phyloP scores from a whole-genome alignment of 495 filamentous ascomycete genomes.

The Saxophila tyrrhenica region DNA sequence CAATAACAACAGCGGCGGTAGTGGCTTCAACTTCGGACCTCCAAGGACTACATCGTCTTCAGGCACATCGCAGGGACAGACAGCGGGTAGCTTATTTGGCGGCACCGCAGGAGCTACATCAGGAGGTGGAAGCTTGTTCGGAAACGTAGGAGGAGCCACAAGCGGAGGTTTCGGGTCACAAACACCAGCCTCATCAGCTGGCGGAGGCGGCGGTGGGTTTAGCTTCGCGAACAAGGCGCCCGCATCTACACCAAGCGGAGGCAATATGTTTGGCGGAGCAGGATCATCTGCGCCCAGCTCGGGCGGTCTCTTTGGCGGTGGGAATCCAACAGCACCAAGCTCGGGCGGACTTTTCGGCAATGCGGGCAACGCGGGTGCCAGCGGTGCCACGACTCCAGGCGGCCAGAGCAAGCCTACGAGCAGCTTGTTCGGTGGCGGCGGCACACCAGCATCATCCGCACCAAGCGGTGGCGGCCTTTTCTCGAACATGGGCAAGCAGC shows the following conservation, averaged over 20 bases:
- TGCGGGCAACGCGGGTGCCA: neutral
- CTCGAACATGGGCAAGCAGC: constrained; percentile 6
- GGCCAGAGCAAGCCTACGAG: neutral
- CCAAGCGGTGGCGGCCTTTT: constrained; percentile 19
- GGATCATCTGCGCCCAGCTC: neutral
- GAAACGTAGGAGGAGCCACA: constrained; percentile 1
- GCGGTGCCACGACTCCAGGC: neutral
- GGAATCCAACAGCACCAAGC: neutral
- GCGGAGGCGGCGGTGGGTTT: neutral
- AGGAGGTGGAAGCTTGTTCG: neutral
- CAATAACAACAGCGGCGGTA: neutral
- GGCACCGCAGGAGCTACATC: neutral
- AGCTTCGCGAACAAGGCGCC: neutral
- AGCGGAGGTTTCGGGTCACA: neutral
- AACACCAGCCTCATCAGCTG: neutral
- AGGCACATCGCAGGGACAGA: neutral
- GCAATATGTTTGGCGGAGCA: neutral
- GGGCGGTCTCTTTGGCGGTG: neutral
- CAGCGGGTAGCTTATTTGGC: neutral
- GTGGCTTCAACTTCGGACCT: neutral
- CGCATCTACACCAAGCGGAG: neutral
- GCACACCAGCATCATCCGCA: constrained; percentile 11
- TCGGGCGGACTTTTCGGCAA: neutral
- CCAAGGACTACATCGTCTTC: neutral
- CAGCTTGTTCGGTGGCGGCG: constrained; percentile 18